Percentiles rank a stretch among this genome's conserved stretches.
phyloP scores from a whole-genome alignment of 225 moss, liverwort and hornwort species.

The Physcomitrium patens region DNA sequence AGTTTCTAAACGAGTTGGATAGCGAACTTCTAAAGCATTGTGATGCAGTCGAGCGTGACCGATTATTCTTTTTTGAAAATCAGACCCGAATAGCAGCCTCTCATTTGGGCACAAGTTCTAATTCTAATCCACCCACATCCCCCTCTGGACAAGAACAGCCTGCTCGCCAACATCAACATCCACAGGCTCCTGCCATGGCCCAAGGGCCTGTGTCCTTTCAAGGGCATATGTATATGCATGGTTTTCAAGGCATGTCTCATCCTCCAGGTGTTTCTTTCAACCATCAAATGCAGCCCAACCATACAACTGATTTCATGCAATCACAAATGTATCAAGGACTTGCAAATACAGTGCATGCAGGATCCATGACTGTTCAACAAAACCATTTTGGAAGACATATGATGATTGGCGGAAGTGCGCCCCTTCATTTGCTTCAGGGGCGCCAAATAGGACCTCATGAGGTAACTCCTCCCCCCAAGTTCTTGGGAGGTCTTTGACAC shows the following conservation, averaged over 20 bases:
- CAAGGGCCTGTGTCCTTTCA: conserved; percentile 52
- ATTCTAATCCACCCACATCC: conserved; percentile 38
- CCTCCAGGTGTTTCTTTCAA: conserved; percentile 31
- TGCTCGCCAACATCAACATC: neutral
- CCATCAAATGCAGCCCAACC: conserved; percentile 42
- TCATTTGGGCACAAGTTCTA: conserved; percentile 58
- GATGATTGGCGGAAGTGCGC: conserved; percentile 47
- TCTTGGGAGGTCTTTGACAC: conserved; percentile 44
- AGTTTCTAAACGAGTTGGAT: conserved; percentile 80
- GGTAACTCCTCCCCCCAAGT: conserved; percentile 32
- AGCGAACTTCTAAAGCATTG: conserved; percentile 75
- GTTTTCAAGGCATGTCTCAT: conserved; percentile 38
- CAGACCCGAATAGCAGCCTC: conserved; percentile 72
- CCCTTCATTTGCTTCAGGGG: conserved; percentile 39
- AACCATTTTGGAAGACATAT: conserved; percentile 53
- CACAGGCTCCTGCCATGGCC: conserved; percentile 37
- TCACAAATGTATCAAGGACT: conserved; percentile 58
- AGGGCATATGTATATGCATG: conserved; percentile 56
- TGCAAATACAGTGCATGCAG: conserved; percentile 51
- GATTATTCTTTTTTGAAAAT: conserved; percentile 70
- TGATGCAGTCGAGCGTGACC: conserved; percentile 77
- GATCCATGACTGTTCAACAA: conserved; percentile 48
- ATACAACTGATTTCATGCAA: conserved; percentile 36
- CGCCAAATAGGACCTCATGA: conserved; percentile 41
- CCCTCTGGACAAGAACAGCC: conserved; percentile 31